These are phyloP conservation scores for Rhodotorula kratochvilovae DNA, from an alignment of 768 basidiomycete genomes.

Conservation along the genomic window DNA sequence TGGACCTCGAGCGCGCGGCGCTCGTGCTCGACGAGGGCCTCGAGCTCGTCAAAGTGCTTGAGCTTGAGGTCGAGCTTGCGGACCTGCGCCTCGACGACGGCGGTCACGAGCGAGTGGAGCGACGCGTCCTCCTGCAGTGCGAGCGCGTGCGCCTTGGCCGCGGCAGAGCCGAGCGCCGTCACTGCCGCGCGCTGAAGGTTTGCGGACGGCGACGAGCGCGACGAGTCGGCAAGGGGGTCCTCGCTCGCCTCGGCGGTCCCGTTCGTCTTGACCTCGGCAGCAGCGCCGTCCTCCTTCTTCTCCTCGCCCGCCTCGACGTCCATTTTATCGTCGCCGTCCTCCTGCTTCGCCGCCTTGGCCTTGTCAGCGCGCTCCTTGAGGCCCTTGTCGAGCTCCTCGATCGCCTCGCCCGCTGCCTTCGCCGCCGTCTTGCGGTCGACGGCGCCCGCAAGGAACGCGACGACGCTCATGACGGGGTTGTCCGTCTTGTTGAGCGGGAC, in stretches of 20 bases:
- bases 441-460: slow-evolving; percentile 84
- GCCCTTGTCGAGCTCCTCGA: slow-evolving; percentile 54
- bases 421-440: slow-evolving; percentile 85
- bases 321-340: slow-evolving; percentile 49
- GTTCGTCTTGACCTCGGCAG: background rate
- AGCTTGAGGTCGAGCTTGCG: slow-evolving; percentile 89
- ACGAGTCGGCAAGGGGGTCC: slow-evolving; percentile 6
- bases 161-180: slow-evolving; percentile 82
- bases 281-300: slow-evolving; percentile 24
- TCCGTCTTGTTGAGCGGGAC: slow-evolving; percentile 85
- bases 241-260: background rate
- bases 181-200: slow-evolving; percentile 75
- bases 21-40: slow-evolving; percentile 86
- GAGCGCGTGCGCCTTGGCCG: slow-evolving; percentile 72
- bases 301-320: slow-evolving; percentile 22
- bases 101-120: slow-evolving; percentile 67
- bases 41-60: slow-evolving; percentile 88
- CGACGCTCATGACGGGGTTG: slow-evolving; percentile 97
- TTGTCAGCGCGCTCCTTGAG: slow-evolving; percentile 27
- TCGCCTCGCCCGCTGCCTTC: slow-evolving; percentile 82
- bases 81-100: slow-evolving; percentile 71
- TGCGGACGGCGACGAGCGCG: slow-evolving; percentile 58
- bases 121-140: slow-evolving; percentile 76
- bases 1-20: slow-evolving; percentile 76
- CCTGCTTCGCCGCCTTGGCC: slow-evolving; percentile 19